phyloP scores from a whole-genome alignment of 306 rosid genomes.

The Adenanthera pavonina region DNA sequence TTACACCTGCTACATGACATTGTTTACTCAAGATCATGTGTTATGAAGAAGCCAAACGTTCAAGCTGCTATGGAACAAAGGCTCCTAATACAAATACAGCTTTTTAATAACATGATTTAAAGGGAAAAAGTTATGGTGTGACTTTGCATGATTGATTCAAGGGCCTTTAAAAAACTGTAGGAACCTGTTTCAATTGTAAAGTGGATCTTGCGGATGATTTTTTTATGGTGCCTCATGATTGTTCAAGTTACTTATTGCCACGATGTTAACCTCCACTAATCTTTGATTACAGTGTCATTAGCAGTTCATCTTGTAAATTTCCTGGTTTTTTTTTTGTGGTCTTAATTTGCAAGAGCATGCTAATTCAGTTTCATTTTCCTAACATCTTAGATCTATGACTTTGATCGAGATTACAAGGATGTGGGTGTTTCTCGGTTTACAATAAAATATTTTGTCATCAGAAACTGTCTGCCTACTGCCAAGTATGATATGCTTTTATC shows the following conservation, averaged over 20 bases:
- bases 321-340: conserved; percentile 7
- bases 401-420: conserved; percentile 97
- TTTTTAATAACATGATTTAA: background rate
- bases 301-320: conserved; percentile 20
- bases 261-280: background rate
- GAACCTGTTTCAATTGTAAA: background rate
- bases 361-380: conserved; percentile 44
- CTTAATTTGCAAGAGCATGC: conserved; percentile 35
- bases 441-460: conserved; percentile 79
- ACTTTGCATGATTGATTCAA: background rate
- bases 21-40: background rate
- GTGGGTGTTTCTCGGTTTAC: conserved; percentile 89
- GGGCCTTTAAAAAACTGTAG: background rate
- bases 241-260: conserved; percentile 15
- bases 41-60: background rate
- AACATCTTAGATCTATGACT: conserved; percentile 74
- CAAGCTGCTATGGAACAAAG: background rate
- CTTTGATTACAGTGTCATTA: conserved; percentile 18
- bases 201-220: background rate
- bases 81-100: background rate
- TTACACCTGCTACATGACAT: background rate
- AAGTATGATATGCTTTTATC: conserved; percentile 91
- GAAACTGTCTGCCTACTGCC: conserved; percentile 81
- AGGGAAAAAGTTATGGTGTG: background rate
- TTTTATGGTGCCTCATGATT: background rate